Evolutionary conservation across 176 grass and related monocot species (phyloP), one percentile per base, ranked within the genome.

Genomic region (Oryza australiensis): DNA sequence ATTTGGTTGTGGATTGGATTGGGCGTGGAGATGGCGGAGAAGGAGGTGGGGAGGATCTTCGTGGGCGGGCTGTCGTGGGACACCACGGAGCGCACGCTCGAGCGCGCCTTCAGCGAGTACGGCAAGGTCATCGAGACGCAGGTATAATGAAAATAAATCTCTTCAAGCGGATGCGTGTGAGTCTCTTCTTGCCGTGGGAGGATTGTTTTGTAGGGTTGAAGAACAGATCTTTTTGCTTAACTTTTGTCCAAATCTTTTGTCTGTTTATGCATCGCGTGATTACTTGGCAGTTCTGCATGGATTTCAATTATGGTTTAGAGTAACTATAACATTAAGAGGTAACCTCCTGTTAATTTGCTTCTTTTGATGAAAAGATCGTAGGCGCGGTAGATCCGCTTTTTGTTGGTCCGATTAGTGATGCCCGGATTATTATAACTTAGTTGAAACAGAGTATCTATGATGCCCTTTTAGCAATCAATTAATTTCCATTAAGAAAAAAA

Each of bases 11-110:
- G 65, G 34, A n/a, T 68, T 80, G 18, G 48, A 28, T 72, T 70
- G 38, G 46, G 46, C 3, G 59, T 64, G 51, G 60, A 82, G 57
- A 98, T 98, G 95, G 75, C 88, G 49, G 75, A 79, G 53, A 92
- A 94, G 80, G 93, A 98, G 74, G 90, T 88, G 23, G 89, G 87
- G 18, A 87, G 92, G 49, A 91, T 98, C 65, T 98, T 98, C 78
- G 92, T 95, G 0, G 95, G 95, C 26, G 95, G 95, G 29, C 85
- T 95, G 73, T 92, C 95, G 38, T 93, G 91, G 88, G 84, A 98
- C 82, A 98, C 95, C 70, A 82, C 90, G 72, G 95, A 98, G 83
- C 72, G 87, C 63, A 83, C 74, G 11, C 88, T 98, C 12, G 79
- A 93, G 89, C 82, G 67, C 51, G 80, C 86, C 46, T 98, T 98